Evolutionary conservation across 73 alveolate genomes (phyloP).

Genomic region (Stentor coeruleus): DNA sequence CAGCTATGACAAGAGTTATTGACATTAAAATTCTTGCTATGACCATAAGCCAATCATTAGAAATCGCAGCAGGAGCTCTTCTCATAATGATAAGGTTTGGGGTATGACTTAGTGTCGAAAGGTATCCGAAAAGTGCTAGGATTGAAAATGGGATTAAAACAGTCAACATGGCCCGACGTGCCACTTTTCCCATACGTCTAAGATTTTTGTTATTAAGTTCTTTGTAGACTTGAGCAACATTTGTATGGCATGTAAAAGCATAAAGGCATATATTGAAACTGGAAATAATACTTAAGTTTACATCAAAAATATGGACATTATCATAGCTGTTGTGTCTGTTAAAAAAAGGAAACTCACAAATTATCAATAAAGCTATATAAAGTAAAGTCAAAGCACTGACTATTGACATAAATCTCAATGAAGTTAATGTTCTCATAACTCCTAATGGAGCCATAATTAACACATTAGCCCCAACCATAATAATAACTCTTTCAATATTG

Average conservation of each 20-base stretch:
- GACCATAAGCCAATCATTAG: slow-evolving; percentile 3
- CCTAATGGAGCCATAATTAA: slow-evolving; percentile 1
- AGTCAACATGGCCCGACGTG: not conserved
- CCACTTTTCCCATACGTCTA: not conserved
- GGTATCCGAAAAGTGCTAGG: slow-evolving; percentile 18
- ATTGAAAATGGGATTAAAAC: not conserved
- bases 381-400: slow-evolving; percentile 1
- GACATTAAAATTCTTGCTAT: slow-evolving; percentile 16
- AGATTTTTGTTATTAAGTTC: not conserved
- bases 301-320: not conserved
- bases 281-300: not conserved
- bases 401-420: slow-evolving; percentile 13
- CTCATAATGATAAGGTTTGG: slow-evolving; percentile 22
- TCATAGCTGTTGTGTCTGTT: not conserved
- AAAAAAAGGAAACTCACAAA: slow-evolving; percentile 22
- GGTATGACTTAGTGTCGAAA: not conserved
- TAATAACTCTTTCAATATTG: not conserved
- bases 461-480: not conserved
- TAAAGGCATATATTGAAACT: not conserved
- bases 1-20: not conserved
- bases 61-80: not conserved
- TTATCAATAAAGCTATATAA: slow-evolving; percentile 1
- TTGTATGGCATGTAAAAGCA: slow-evolving; percentile 20
- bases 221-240: slow-evolving; percentile 14
- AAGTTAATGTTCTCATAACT: not conserved